Evolutionary conservation across 1,284 basidiomycete species (phyloP), one percentile per base, ranked within the genome.

Genomic region (Apiotrichum domesticum): DNA sequence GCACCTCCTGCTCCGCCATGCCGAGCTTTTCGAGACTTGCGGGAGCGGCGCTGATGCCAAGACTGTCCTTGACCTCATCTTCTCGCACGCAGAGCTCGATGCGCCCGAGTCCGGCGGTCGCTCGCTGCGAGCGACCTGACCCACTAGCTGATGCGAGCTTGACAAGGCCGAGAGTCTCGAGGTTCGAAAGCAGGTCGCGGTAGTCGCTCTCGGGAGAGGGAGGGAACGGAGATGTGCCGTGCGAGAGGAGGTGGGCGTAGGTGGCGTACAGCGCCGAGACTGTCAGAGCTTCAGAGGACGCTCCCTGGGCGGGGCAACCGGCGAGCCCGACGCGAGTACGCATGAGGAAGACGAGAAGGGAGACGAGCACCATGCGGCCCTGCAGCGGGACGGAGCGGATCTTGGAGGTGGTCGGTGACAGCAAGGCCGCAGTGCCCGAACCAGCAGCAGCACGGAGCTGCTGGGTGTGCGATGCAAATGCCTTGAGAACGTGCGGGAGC

Each of bases 161-260:
- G 32, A 77, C 59, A 33, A 77, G 54, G 29, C 75, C 75, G 10
- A 76, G 60, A 3, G 69, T 70, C 57, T 77, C 74, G 43, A 75
- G 67, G 57, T 74, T 75, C 46, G 70, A 71, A 2, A 77, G 56
- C 32, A 77, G 57, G 59, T 77, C 75, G 49, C 72, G 65, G 55
- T 74, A 77, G 63, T 77, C 75, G 35, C 67, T 65, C 58, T 76
- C 74, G 14, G 72, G 61, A 2, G 71, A 66, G 2, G 75, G 75
- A 4, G 73, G 71, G 66, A 74, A 70, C 4, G 74, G 73, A 4
- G 63, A 61, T 0, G 62, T 53, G 8, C 53, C 45, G 58, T 76
- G 70, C 10, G 57, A 63, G 1, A 77, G 64, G 5, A 77, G 50
- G 37, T 69, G 62, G 13, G 67, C 58, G 58, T 77, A 77, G 1